Evolutionary conservation across 768 basidiomycete genomes (phyloP).

Genomic region (Strobilomyces echinocephalus): DNA sequence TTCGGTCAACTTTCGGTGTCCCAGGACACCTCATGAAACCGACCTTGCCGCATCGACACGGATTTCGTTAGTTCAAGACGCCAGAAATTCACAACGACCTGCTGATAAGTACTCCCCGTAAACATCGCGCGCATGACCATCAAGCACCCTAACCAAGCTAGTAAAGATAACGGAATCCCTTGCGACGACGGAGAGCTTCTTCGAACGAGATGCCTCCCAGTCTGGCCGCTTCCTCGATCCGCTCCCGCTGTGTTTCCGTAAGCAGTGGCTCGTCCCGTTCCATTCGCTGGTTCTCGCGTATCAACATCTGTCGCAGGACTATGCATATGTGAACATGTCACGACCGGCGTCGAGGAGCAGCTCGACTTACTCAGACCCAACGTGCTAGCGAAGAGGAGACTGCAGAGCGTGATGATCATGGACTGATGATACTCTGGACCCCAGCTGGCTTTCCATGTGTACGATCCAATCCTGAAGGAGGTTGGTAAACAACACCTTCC

Average conservation of each 20-base stretch:
- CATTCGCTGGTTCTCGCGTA: background rate
- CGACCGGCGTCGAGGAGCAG: too few species aligned
- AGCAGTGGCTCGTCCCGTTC: background rate
- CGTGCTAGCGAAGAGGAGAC: background rate
- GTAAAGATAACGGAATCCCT: conserved; percentile 49
- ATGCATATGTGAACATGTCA: background rate
- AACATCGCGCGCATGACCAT: too few species aligned
- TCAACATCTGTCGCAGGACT: background rate
- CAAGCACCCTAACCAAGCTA: conserved; percentile 12
- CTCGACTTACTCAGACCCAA: background rate
- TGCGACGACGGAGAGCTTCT: background rate
- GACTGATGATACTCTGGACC: background rate
- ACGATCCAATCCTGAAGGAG: background rate
- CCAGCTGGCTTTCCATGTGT: background rate
- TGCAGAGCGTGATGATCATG: background rate
- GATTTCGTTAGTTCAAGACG: too few species aligned
- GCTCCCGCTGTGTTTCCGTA: background rate
- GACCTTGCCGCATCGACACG: too few species aligned
- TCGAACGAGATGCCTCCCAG: background rate
- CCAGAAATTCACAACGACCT: background rate
- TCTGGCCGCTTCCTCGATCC: background rate
- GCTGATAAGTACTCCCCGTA: too few species aligned
- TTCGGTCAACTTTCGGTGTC: too few species aligned
- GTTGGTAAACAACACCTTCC: too few species aligned
- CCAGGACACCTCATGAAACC: too few species aligned